Conservation (phyloP, 805 yeast genomes). For the Candida arabinofermentans region DNA sequence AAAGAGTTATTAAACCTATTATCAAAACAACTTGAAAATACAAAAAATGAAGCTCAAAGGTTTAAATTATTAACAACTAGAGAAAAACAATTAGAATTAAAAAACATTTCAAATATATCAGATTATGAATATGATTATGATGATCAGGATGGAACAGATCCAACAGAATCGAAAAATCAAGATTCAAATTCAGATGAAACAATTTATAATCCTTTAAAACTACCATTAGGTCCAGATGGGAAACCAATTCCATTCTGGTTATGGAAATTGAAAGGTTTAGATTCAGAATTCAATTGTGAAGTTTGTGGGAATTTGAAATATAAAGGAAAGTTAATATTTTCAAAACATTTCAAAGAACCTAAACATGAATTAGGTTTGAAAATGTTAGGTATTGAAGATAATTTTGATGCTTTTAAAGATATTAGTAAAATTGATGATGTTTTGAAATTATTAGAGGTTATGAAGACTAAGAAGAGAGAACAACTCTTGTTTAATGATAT, state of each 20-base stretch:
- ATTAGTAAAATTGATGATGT: conserved; percentile 71
- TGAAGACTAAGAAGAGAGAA: conserved; percentile 35
- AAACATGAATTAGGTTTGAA: conserved; percentile 71
- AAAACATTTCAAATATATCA: conserved; percentile 30
- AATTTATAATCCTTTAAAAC: conserved; percentile 44
- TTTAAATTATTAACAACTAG: conserved; percentile 63
- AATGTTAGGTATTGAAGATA: conserved; percentile 66
- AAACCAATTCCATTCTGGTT: conserved; percentile 92
- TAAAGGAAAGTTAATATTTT: conserved; percentile 69
- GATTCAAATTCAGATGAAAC: conserved; percentile 34
- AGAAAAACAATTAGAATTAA: conserved; percentile 57
- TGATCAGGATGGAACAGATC: conserved; percentile 21
- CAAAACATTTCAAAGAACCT: conserved; percentile 67
- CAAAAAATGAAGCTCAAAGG: conserved; percentile 63
- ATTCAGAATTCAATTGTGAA: conserved; percentile 71
- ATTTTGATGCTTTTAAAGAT: conserved; percentile 49
- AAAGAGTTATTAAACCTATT: conserved; percentile 36
- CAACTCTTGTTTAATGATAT: conserved; percentile 43
- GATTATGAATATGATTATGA: conserved; percentile 30
- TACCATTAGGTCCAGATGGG: conserved; percentile 87
- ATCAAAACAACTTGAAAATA: conserved; percentile 38
- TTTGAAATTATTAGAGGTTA: conserved; percentile 45
- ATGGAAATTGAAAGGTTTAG: conserved; percentile 83
- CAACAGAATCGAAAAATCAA: conserved; percentile 20
- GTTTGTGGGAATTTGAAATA: conserved; percentile 75